Evolutionary conservation across 2,329 filamentous ascomycete species (phyloP), one percentile per base, ranked within the genome.

Genomic region (Magnaporthiopsis rhizophila): DNA sequence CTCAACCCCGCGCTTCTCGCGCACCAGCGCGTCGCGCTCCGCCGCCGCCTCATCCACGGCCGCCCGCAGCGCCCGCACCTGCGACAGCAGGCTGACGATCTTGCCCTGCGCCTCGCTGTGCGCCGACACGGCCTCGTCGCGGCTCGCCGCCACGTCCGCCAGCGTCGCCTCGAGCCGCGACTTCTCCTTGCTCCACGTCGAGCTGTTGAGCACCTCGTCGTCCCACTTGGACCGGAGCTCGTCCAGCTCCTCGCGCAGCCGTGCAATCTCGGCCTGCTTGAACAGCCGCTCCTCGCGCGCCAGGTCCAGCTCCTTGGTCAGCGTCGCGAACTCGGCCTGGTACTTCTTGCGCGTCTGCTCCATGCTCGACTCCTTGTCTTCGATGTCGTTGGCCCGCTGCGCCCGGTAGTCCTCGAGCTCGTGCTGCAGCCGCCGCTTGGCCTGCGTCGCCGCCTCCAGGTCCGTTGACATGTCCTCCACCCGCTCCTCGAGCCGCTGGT

Each of bases 261-360:
- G 88, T 21, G 89, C 85, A 68, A 94, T 96, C 76, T 97, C 93
- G 50, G 90, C 86, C 69, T 95, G 92, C 84, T 83, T 94, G 83
- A 80, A 97, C 78, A 81, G 90, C 82, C 82, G 87, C 76, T 96
- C 94, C 74, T 98, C 93, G 50, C 95, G 89, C 70, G 96, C 93
- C 66, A 96, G 85, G 73, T 98, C 94, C 32, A 99, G 86, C 77
- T 99, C 95, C 71, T 93, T 92, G 63, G 90, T 95, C 61, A 98
- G 81, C 4, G 90, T 90, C 21, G 91, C 89, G 73, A 97, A 92
- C 75, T 99, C 94, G 58, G 89, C 85, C 74, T 98, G 95, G 74
- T 98, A 99, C 81, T 98, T 99, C 82, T 94, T 95, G 72, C 94
- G 87, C 58, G 94, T 97, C 77, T 98, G 94, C 77, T 99, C 95